These are phyloP conservation scores for Phialophora expanda DNA, from an alignment of 2,329 filamentous ascomycete species.

Conservation along the genomic window DNA sequence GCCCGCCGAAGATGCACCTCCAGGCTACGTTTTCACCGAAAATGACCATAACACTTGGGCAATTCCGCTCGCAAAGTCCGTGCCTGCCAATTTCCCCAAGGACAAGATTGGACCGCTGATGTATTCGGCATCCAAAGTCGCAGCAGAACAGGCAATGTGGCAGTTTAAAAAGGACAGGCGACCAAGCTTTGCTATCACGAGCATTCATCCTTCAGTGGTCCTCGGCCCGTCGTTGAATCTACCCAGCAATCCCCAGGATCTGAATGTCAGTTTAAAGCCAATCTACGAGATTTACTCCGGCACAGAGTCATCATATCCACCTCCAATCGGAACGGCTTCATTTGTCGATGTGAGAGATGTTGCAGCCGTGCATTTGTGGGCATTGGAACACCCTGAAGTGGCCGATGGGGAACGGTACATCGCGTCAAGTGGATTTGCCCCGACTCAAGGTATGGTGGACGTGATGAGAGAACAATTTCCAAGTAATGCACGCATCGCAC, in stretches of 20 bases:
- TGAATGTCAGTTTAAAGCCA: background rate
- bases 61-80: background rate
- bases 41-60: background rate
- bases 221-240: background rate
- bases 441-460: background rate
- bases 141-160: background rate
- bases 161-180: background rate
- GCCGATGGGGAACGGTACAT: background rate
- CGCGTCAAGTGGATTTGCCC: background rate
- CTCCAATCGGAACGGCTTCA: background rate
- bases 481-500: background rate
- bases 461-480: background rate
- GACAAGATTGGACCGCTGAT: background rate
- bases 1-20: background rate
- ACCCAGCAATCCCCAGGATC: background rate
- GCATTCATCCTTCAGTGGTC: background rate
- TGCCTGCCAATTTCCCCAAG: background rate
- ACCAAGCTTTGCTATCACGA: background rate
- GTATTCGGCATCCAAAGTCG: background rate
- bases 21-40: background rate
- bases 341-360: background rate
- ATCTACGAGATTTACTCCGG: background rate
- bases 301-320: background rate
- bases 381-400: background rate
- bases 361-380: background rate